Conservation (phyloP, 73 alveolate species). For the Paramecium tetraurelia region DNA sequence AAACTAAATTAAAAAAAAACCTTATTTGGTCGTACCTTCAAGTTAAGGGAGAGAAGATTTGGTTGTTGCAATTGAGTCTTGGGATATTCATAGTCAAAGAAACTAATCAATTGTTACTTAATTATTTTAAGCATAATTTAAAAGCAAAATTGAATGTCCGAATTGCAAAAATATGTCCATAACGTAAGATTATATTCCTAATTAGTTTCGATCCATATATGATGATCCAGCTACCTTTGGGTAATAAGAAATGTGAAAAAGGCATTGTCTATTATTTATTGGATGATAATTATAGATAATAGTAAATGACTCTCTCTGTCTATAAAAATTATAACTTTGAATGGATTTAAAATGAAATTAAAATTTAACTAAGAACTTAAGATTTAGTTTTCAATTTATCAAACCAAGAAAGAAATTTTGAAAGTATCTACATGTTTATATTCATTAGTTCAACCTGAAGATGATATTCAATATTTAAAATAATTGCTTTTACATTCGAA, state of each 20-base stretch:
- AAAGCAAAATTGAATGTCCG: slow-evolving; percentile 90
- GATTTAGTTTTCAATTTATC: background rate
- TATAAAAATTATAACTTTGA: background rate
- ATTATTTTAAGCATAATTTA: slow-evolving; percentile 93
- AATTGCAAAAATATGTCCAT: slow-evolving; percentile 81
- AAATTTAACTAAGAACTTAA: background rate
- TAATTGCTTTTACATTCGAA: background rate
- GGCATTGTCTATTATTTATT: background rate
- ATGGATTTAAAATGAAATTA: slow-evolving; percentile 14
- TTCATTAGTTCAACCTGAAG: background rate
- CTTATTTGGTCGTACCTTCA: slow-evolving; percentile 75
- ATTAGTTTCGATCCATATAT: slow-evolving; percentile 16
- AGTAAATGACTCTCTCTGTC: background rate
- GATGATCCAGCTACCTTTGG: slow-evolving; percentile 15
- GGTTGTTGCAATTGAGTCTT: slow-evolving; percentile 83
- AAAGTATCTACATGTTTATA: background rate
- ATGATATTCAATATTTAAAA: background rate
- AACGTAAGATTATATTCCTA: slow-evolving; percentile 47
- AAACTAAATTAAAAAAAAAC: slow-evolving; percentile 86
- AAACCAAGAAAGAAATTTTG: background rate
- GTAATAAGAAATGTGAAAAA: background rate
- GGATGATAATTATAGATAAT: background rate
- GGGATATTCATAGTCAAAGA: slow-evolving; percentile 92
- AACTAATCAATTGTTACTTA: slow-evolving; percentile 93
- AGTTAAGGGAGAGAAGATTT: slow-evolving; percentile 78